phyloP scores from a whole-genome alignment of 768 basidiomycete species.

The Hypholoma fasciculare region DNA sequence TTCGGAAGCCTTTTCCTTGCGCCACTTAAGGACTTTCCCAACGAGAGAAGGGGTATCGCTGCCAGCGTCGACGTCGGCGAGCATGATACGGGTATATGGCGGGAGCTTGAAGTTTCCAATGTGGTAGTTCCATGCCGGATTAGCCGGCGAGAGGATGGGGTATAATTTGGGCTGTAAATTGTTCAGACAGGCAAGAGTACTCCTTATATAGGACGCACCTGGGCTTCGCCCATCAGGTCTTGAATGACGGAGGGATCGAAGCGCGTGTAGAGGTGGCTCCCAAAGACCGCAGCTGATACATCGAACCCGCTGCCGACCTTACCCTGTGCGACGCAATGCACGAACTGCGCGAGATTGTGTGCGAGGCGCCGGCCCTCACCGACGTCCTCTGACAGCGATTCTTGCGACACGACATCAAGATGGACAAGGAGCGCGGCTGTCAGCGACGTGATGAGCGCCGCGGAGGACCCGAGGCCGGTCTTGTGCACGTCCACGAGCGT shows the following conservation, averaged over 20 bases:
- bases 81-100: slow-evolving; percentile 76
- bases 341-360: slow-evolving; percentile 92
- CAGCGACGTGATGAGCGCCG: slow-evolving; percentile 94
- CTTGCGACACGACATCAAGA: slow-evolving; percentile 56
- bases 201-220: slow-evolving; percentile 32
- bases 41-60: slow-evolving; percentile 95
- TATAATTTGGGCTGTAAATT: slow-evolving; percentile 34
- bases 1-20: slow-evolving; percentile 57
- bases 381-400: slow-evolving; percentile 44
- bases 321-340: slow-evolving; percentile 96
- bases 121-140: slow-evolving; percentile 71
- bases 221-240: slow-evolving; percentile 58
- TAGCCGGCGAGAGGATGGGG: slow-evolving; percentile 61
- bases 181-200: slow-evolving; percentile 1
- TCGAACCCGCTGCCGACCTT: slow-evolving; percentile 99
- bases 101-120: slow-evolving; percentile 80
- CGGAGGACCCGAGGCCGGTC: slow-evolving; percentile 96
- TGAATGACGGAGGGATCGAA: slow-evolving; percentile 76
- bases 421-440: slow-evolving; percentile 84
- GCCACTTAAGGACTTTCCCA: slow-evolving; percentile 89
- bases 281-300: slow-evolving; percentile 90
- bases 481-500: slow-evolving; percentile 87
- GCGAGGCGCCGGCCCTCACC: slow-evolving; percentile 60
- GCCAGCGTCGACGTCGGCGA: slow-evolving; percentile 96
- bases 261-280: slow-evolving; percentile 90